phyloP scores from a whole-genome alignment of 2,329 filamentous ascomycete species.

The Fusarium veterinarium region DNA sequence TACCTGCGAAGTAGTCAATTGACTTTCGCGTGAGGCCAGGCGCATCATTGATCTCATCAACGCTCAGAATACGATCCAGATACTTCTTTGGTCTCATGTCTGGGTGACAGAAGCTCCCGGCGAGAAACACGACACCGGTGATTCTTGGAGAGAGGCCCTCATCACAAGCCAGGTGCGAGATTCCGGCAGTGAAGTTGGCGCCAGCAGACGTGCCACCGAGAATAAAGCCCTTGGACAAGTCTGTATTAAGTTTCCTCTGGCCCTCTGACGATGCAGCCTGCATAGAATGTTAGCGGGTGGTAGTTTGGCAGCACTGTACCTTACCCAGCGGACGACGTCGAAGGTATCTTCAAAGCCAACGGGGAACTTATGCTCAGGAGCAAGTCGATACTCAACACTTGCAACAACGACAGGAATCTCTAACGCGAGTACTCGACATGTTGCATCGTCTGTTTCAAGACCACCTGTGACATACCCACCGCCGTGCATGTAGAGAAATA shows the following conservation, averaged over 20 bases:
- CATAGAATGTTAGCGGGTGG: not conserved
- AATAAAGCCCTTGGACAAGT: constrained; percentile 59
- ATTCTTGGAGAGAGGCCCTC: constrained; percentile 54
- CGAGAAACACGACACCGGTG: constrained; percentile 59
- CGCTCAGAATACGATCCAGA: constrained; percentile 47
- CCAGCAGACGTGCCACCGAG: constrained; percentile 63
- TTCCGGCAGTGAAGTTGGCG: constrained; percentile 61
- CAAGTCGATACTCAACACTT: constrained; percentile 63
- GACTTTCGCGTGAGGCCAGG: constrained; percentile 51
- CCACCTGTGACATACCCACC: constrained; percentile 44
- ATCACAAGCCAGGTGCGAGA: constrained; percentile 55
- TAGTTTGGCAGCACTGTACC: not conserved
- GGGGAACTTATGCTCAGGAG: constrained; percentile 62
- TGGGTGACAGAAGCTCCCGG: constrained; percentile 56
- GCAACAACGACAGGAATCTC: constrained; percentile 51
- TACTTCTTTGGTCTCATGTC: constrained; percentile 55
- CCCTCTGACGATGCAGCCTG: constrained; percentile 37
- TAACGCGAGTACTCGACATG: constrained; percentile 39
- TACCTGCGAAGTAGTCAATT: constrained; percentile 50
- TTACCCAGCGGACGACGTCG: constrained; percentile 51
- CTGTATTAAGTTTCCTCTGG: constrained; percentile 50
- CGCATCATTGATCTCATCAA: constrained; percentile 52
- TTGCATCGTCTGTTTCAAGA: constrained; percentile 45
- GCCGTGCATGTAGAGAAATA: constrained; percentile 45
- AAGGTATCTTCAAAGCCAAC: constrained; percentile 58